Evolutionary conservation across 768 basidiomycete species (phyloP).

Genomic region (Suillus cothurnatus): DNA sequence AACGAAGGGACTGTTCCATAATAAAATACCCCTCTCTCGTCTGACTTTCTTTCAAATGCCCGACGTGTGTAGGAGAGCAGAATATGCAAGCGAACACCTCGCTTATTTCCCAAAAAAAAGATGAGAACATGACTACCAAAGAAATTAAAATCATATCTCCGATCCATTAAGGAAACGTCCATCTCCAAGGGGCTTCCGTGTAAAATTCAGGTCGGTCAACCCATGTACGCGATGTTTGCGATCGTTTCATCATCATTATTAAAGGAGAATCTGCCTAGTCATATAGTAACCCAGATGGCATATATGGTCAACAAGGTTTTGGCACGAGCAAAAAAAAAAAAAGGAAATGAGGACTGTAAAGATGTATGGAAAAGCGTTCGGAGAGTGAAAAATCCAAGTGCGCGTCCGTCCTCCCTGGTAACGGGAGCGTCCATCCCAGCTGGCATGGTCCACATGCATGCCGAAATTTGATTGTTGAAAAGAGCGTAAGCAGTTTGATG

Average conservation of each 20-base stretch:
- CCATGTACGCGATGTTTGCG: background rate
- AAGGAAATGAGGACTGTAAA: slow-evolving; percentile 17
- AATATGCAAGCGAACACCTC: background rate
- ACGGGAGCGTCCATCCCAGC: slow-evolving; percentile 25
- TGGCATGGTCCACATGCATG: slow-evolving; percentile 26
- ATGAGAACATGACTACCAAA: background rate
- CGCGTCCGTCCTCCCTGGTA: slow-evolving; percentile 26
- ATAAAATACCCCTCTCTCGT: background rate
- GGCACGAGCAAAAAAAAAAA: slow-evolving; percentile 14
- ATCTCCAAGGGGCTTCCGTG: background rate
- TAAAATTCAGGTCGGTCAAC: background rate
- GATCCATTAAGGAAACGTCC: background rate
- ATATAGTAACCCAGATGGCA: slow-evolving; percentile 29
- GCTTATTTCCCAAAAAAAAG: background rate
- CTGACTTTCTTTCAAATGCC: background rate
- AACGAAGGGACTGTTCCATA: too few relatives aligned
- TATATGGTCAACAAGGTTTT: slow-evolving; percentile 13
- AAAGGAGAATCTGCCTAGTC: slow-evolving; percentile 26
- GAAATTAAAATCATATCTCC: background rate
- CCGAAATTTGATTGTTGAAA: slow-evolving; percentile 13
- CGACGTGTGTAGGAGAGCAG: background rate
- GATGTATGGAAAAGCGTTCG: slow-evolving; percentile 8
- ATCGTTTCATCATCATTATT: slow-evolving; percentile 27
- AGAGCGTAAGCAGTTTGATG: slow-evolving; percentile 11
- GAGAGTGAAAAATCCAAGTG: slow-evolving; percentile 16